Evolutionary conservation across 2,329 filamentous ascomycete species (phyloP), one percentile per base, ranked within the genome.

Genomic region (Pseudogymnoascus sp.): DNA sequence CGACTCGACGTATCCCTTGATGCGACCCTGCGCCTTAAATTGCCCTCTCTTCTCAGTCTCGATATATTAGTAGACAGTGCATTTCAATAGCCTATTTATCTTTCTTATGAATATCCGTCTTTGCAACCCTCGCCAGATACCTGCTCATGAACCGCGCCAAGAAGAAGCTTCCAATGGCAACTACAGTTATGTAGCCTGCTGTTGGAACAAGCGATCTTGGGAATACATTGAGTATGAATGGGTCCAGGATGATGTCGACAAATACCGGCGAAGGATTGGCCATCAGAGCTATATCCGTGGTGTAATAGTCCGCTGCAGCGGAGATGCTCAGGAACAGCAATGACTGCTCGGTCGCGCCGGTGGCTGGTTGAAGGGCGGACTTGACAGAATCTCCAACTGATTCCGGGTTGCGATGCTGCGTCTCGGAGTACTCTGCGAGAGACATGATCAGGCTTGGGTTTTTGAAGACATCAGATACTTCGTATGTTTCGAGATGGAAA

Each of bases 241-340:
- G 92, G 74, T 97, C 94, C 23, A 99, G 83, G 69, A 97, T 89
- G 74, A 86, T 75, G 69, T 99, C 93, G 60, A 88, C 88, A 61
- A 85, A 78, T 3, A 97, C 91, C 0, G 86, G 84, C 2, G 87
- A 87, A 12, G 90, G 88, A 65, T 81, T 70, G 58, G 78, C 75
- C 93, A 97, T 97, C 69, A 96, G 81, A 1, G 81, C 81, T 65
- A 78, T 75, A 72, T 96, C 83, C 63, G 85, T 81, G 9, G 90
- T 89, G 75, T 90, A 95, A 78, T 93, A 99, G 69, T 95, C 91
- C 55, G 94, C 92, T 19, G 87, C 85, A 12, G 92, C 84, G 66
- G 82, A 80, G 60, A 97, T 79, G 65, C 85, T 88, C 2, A 97
- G 82, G 16, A 73, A 68, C 9, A 73, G 55, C 2, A 63, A 65